These are phyloP conservation scores for Phaeosphaeriaceae sp. DNA, from an alignment of 2,329 filamentous ascomycete species.

Conservation along the genomic window DNA sequence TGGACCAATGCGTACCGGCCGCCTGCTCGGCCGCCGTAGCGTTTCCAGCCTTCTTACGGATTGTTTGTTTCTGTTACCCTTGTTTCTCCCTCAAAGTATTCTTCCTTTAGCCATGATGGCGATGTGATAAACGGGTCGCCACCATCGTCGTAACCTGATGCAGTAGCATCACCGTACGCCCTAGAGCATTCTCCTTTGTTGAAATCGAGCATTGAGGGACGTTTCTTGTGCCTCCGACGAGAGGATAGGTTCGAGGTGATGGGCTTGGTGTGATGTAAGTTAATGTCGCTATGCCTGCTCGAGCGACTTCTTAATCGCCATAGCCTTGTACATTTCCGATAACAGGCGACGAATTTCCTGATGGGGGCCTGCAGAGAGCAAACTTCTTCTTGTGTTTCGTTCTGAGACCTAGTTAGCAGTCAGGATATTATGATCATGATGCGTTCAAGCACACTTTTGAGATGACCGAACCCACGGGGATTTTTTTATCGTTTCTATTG, in stretches of 20 bases:
- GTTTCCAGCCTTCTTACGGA: neutral
- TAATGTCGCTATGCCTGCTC: slow-evolving; percentile 1
- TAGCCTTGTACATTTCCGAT: slow-evolving; percentile 3
- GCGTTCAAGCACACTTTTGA: neutral
- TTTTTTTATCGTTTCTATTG: neutral
- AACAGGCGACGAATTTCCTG: slow-evolving; percentile 8
- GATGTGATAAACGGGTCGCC: slow-evolving; percentile 15
- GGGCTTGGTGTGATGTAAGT: neutral
- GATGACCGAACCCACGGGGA: neutral
- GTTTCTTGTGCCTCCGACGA: neutral
- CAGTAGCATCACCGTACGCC: neutral
- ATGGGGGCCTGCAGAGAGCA: slow-evolving; percentile 1
- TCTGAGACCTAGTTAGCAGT: slow-evolving; percentile 3
- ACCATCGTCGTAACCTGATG: neutral
- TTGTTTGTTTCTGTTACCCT: neutral
- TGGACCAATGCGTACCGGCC: too few species aligned
- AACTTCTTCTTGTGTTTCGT: neutral
- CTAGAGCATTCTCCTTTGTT: neutral
- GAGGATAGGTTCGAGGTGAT: neutral
- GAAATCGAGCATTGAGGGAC: neutral
- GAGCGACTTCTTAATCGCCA: neutral
- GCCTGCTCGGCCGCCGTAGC: too few species aligned
- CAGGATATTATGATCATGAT: neutral
- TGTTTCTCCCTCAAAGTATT: slow-evolving; percentile 1
- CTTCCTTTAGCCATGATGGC: slow-evolving; percentile 12